Evolutionary conservation across 2,329 filamentous ascomycete genomes (phyloP).

Genomic region (Gnomoniopsis smithogilvyi): DNA sequence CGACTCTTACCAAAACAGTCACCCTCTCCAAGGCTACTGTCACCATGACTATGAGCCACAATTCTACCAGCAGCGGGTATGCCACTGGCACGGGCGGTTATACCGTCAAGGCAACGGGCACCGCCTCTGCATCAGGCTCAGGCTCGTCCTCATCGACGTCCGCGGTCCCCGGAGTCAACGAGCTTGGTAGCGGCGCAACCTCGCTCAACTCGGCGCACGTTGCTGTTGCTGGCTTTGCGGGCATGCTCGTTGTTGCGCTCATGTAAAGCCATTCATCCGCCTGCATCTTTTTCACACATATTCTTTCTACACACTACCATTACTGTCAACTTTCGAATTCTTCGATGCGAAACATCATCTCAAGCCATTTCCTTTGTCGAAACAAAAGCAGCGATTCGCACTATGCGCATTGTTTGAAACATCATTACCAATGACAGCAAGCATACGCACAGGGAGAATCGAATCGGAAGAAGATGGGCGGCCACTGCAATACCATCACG

Average conservation of each 20-base stretch:
- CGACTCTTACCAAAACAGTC: constrained; percentile 47
- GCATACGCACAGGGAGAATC: not conserved
- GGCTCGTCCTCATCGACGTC: constrained; percentile 27
- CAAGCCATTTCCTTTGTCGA: constrained; percentile 26
- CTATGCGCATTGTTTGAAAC: not conserved
- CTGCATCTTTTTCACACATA: not conserved
- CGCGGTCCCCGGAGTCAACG: constrained; percentile 33
- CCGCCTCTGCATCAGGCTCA: constrained; percentile 21
- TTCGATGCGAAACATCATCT: constrained; percentile 28
- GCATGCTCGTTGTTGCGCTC: constrained; percentile 47
- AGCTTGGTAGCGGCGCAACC: constrained; percentile 27
- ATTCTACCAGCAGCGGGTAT: constrained; percentile 28
- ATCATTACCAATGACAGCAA: not conserved
- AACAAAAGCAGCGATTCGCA: constrained; percentile 11
- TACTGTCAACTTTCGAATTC: constrained; percentile 21
- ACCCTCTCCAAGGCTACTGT: constrained; percentile 36
- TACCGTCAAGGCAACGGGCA: constrained; percentile 11
- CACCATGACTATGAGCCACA: constrained; percentile 21
- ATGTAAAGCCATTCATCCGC: constrained; percentile 39
- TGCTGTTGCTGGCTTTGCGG: constrained; percentile 47
- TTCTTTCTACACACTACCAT: not conserved
- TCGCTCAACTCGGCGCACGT: constrained; percentile 42
- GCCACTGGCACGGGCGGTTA: constrained; percentile 23
- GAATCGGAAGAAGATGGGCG: not conserved
- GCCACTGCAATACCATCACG: not conserved